Evolutionary conservation across 768 basidiomycete genomes (phyloP), one percentile per base, ranked within the genome.

Genomic region (Lactarius pseudohatsudake): DNA sequence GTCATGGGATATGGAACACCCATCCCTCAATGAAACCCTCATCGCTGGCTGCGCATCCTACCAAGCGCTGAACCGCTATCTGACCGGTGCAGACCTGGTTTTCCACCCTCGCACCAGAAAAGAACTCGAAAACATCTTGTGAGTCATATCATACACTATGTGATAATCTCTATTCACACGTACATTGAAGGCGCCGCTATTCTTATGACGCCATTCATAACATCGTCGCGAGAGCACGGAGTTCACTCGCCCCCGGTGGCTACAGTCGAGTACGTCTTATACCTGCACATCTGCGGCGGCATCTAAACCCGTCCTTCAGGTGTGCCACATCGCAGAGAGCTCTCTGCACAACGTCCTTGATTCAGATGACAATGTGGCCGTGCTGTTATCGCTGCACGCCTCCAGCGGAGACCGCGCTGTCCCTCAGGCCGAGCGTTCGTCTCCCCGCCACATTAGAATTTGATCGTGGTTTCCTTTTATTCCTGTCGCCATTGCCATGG

Each of bases 201-300:
- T 84, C 88, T 0, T 86, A 90, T 72, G 91, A 92, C 69, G 85
- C 86, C 13, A 90, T 93, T 62, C 92, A 93, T 75, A 93, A 92
- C 72, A 84, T 85, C 10, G 90, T 93, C 72, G 80, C 91, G 20
- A 82, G 82, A 65, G 86, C 88, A 71, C 86, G 86, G 55, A 84
- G 85, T 22, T 78, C 84, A 20, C 78, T 91, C 18, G 82, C 86
- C 67, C 80, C 83, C 1, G 85, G 84, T 16, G 84, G 85, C 40
- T 85, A 86, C 68, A 80, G 80, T 64, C 77, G 82, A 71, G 84
- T 85, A 72, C 69, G 84, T 64, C n/a, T 53, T 36, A 11, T 26
- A 9, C 41, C 4, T 50, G 2, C 6, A 30, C 20, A 40, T 60
- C 50, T 16, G 6, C 10, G 50, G 13, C 5, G 50, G 20, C 26